Percentiles rank a stretch among this genome's conserved stretches.
Evolutionary conservation across 345 rosid genomes (phyloP).

Genomic region (Cardiospermum halicacabum): DNA sequence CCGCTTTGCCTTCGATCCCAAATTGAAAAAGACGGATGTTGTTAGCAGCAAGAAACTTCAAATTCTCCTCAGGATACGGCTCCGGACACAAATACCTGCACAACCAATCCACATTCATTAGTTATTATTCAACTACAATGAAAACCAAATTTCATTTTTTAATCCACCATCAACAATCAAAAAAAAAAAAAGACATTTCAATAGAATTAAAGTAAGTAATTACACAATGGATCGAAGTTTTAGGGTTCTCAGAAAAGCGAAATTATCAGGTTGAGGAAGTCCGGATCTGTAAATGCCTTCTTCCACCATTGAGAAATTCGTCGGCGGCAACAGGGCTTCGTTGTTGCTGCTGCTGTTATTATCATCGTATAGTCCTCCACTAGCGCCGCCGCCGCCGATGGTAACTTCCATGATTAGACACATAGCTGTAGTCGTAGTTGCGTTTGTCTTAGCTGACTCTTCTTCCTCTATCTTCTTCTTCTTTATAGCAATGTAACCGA

Average conservation of each 20-base stretch:
- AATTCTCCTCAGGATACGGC: constrained; percentile 70
- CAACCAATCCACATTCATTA: constrained; percentile 5
- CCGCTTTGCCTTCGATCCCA: constrained; percentile 82
- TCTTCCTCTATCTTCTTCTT: too few species aligned
- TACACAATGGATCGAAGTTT: constrained; percentile 78
- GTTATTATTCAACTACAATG: neutral
- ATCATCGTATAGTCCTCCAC: constrained; percentile 14
- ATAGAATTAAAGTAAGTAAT: neutral
- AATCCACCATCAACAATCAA: neutral
- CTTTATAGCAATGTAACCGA: too few species aligned
- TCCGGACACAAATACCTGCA: constrained; percentile 78
- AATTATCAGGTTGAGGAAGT: constrained; percentile 55
- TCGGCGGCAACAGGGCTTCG: constrained; percentile 42
- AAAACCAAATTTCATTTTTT: neutral
- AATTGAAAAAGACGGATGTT: constrained; percentile 67
- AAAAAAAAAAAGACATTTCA: neutral
- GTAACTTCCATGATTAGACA: constrained; percentile 30
- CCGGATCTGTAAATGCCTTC: constrained; percentile 76
- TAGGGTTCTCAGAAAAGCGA: constrained; percentile 55
- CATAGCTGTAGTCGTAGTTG: constrained; percentile 29
- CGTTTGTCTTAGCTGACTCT: too few species aligned
- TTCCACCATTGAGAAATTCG: constrained; percentile 78
- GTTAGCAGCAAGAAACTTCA: constrained; percentile 45
- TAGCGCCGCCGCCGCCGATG: neutral
- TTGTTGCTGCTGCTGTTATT: too few species aligned